phyloP scores from a whole-genome alignment of 2,329 filamentous ascomycete species.

The Fusarium albosuccineum region DNA sequence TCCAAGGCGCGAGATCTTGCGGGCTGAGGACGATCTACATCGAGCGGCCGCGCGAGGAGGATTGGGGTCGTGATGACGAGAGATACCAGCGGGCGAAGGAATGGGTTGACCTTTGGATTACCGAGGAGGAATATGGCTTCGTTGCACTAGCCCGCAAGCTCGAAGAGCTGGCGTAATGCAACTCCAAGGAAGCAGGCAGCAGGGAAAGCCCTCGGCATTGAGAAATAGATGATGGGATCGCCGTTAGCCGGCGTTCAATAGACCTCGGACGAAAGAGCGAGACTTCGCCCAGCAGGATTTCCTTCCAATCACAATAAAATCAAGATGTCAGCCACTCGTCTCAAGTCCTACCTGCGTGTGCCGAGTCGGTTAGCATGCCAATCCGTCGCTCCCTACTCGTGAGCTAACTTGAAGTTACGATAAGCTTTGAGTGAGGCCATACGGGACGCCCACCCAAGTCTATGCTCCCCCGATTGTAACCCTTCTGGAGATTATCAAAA shows the following conservation, averaged over 20 bases:
- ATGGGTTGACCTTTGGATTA: slow-evolving; percentile 58
- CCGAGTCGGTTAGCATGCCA: too few species aligned
- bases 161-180: slow-evolving; percentile 29
- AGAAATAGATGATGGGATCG: neutral
- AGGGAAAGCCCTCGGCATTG: neutral
- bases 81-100: slow-evolving; percentile 63
- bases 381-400: neutral
- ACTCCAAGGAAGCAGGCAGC: neutral
- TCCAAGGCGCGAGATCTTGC: slow-evolving; percentile 72
- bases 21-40: slow-evolving; percentile 82
- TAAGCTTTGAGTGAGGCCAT: neutral
- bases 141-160: slow-evolving; percentile 48
- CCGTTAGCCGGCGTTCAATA: neutral
- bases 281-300: neutral
- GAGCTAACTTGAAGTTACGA: neutral
- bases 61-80: slow-evolving; percentile 64
- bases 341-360: neutral
- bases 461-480: neutral
- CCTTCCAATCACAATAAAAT: neutral
- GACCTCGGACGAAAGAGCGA: neutral
- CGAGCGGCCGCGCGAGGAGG: slow-evolving; percentile 76
- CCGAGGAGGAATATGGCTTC: slow-evolving; percentile 50
- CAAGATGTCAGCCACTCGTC: neutral
- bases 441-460: neutral
- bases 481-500: neutral